Base-by-base conservation (phyloP, 2,329 filamentous ascomycete species). In the Plectosphaerella cucumerina region DNA sequence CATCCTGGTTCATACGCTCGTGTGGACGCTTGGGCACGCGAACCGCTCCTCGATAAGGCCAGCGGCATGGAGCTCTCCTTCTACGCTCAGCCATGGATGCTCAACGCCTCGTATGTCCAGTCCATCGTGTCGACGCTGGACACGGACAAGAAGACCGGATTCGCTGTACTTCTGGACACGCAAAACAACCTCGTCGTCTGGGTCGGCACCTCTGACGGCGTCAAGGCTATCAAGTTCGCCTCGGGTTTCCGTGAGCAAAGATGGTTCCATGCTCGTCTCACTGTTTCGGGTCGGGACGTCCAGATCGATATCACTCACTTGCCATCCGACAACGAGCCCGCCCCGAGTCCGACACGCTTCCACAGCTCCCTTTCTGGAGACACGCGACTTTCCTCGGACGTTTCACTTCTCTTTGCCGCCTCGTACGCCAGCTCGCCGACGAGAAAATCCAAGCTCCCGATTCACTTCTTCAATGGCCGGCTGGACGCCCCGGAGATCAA, bases 401-500 rank as follows among this genome's bases (percentile, higher is more conserved):
- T 41, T 6, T 41, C 43, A 12, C 46, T 54, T 10, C 34, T 49
- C 14, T 54, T 51, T 44, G 44, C 45, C 15, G 56, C 55, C 1
- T 47, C 52, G 20, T 15, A 35, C 26, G 20, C 44, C 18, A 44
- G 44, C 22, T 20, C 49, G 14, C 41, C 48, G 22, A 17, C 22
- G 17, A 26, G 46, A 37, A 9, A 42, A 22, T 11, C 53, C 53
- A 8, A 34, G 42, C n/a, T 44, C 46, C 34, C 35, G 3, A 39
- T 39, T 9, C 11, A 39, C 35, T 53, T 50, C 47, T 58, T 53
- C 43, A 60, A 60, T 50, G 58, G 58, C 22, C 47, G 56, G 14
- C 22, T 60, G 9, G 58, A 60, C 52, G 52, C 51, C 15, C 57
- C 57, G 14, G 50, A 50, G 18, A 49, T 60, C 5, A 20, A 42